These are phyloP conservation scores for Gypsophila paniculata DNA, from an alignment of 179 eudicot genomes.

Conservation along the genomic window DNA sequence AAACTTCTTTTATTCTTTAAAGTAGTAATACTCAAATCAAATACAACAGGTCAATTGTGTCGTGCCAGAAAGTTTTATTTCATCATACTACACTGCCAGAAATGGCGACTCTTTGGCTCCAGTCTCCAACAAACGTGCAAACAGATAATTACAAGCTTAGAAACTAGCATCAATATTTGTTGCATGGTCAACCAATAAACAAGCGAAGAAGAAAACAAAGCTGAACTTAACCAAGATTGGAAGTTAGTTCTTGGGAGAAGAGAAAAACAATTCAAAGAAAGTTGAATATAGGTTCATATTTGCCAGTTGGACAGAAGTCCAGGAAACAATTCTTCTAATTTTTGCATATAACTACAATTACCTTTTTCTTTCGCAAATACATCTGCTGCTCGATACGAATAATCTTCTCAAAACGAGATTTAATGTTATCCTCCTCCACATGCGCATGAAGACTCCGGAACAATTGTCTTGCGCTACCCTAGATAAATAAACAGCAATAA, in stretches of 20 bases:
- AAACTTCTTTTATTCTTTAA: not conserved
- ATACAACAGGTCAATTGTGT: not conserved
- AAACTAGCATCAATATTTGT: not conserved
- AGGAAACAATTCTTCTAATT: not conserved
- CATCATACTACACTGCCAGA: not conserved
- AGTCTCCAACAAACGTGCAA: not conserved
- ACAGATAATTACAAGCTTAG: not conserved
- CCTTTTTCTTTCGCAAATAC: slow-evolving; percentile 59
- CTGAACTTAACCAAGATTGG: not conserved
- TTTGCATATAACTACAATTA: slow-evolving; percentile 15
- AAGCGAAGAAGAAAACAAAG: slow-evolving; percentile 9
- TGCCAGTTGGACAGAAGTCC: too few species aligned
- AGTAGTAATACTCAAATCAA: not conserved
- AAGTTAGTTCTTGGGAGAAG: not conserved
- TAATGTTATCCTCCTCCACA: slow-evolving; percentile 83
- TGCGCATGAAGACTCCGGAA: slow-evolving; percentile 94
- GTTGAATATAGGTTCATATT: too few species aligned
- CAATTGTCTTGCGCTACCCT: slow-evolving; percentile 97
- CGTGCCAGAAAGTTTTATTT: not conserved
- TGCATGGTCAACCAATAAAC: not conserved
- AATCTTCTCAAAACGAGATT: slow-evolving; percentile 89
- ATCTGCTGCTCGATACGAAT: slow-evolving; percentile 56
- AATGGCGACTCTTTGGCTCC: not conserved
- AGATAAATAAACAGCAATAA: slow-evolving; percentile 22
- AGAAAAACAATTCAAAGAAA: too few species aligned